Evolutionary conservation across 352 stramenopile genomes (phyloP).

Genomic region (Globisporangium paroecandrum): DNA sequence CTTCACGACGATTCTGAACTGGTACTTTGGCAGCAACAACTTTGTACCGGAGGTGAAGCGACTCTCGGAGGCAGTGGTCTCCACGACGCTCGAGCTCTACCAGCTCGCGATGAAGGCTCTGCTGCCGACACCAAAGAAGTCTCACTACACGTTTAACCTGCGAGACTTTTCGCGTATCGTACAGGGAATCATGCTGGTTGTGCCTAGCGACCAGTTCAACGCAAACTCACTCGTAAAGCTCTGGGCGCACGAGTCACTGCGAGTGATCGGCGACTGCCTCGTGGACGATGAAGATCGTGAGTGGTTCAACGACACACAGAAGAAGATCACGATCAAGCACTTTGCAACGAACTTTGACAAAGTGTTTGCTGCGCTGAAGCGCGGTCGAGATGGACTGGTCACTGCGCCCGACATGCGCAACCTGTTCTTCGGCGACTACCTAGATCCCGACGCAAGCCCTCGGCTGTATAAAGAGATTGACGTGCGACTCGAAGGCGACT

Average conservation of each 20-base stretch:
- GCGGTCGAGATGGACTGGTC: slow-evolving; percentile 66
- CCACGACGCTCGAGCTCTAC: slow-evolving; percentile 91
- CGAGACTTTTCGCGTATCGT: slow-evolving; percentile 92
- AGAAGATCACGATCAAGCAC: slow-evolving; percentile 86
- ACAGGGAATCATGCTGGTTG: slow-evolving; percentile 91
- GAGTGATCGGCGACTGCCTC: slow-evolving; percentile 93
- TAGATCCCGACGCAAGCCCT: slow-evolving; percentile 70
- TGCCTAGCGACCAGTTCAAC: slow-evolving; percentile 77
- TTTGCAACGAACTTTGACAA: slow-evolving; percentile 89
- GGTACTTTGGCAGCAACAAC: slow-evolving; percentile 69
- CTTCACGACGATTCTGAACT: slow-evolving; percentile 90
- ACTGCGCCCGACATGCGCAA: slow-evolving; percentile 81
- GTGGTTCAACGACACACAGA: slow-evolving; percentile 90
- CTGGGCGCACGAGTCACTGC: slow-evolving; percentile 93
- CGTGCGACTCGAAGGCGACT: slow-evolving; percentile 55
- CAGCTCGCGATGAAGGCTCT: slow-evolving; percentile 78
- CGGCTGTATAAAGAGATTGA: slow-evolving; percentile 82
- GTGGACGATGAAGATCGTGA: slow-evolving; percentile 90
- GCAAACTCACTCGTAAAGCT: slow-evolving; percentile 85
- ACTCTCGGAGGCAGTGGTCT: slow-evolving; percentile 75
- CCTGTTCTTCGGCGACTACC: slow-evolving; percentile 93
- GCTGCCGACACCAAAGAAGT: slow-evolving; percentile 92
- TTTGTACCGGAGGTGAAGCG: slow-evolving; percentile 76
- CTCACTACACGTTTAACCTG: slow-evolving; percentile 96
- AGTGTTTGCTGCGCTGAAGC: slow-evolving; percentile 79